Evolutionary conservation across 2,329 filamentous ascomycete genomes (phyloP).

Genomic region (Ophiostoma ulmi): DNA sequence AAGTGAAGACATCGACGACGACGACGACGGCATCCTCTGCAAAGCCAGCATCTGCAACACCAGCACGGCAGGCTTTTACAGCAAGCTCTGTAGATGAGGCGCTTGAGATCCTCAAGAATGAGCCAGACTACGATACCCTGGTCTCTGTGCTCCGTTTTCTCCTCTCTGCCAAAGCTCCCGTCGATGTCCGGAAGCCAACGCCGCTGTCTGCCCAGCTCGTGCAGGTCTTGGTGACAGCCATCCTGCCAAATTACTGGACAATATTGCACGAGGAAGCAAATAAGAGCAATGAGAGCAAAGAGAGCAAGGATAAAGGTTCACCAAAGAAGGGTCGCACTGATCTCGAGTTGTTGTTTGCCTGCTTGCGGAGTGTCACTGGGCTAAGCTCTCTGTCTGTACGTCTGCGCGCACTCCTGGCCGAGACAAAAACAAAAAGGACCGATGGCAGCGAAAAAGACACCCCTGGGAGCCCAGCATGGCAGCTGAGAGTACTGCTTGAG

Average conservation of each 20-base stretch:
- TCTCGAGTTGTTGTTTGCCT: slow-evolving; percentile 52
- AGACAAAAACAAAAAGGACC: slow-evolving; percentile 41
- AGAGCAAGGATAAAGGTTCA: not conserved
- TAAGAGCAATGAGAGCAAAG: slow-evolving; percentile 20
- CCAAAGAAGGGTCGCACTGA: slow-evolving; percentile 31
- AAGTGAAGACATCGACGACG: slow-evolving; percentile 31
- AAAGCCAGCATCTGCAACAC: not conserved
- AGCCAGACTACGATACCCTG: slow-evolving; percentile 58
- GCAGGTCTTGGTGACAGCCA: slow-evolving; percentile 66
- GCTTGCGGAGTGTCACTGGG: slow-evolving; percentile 68
- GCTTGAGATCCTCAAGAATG: slow-evolving; percentile 54
- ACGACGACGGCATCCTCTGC: slow-evolving; percentile 8
- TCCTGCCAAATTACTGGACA: slow-evolving; percentile 78
- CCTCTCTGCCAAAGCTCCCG: slow-evolving; percentile 29
- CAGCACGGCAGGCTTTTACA: slow-evolving; percentile 16
- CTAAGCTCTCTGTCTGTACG: slow-evolving; percentile 71
- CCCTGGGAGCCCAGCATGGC: slow-evolving; percentile 37
- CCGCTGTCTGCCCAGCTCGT: slow-evolving; percentile 70
- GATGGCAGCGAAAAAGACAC: not conserved
- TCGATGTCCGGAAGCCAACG: slow-evolving; percentile 55
- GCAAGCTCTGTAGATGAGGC: slow-evolving; percentile 44
- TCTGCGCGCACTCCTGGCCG: slow-evolving; percentile 56
- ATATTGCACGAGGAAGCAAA: slow-evolving; percentile 42
- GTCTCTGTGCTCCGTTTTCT: slow-evolving; percentile 51
- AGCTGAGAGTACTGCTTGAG: slow-evolving; percentile 42